Percentiles rank a stretch among this genome's conserved stretches.
These are phyloP conservation scores for Moniliophthora roreri DNA, from an alignment of 1,284 basidiomycete genomes.

Conservation along the genomic window DNA sequence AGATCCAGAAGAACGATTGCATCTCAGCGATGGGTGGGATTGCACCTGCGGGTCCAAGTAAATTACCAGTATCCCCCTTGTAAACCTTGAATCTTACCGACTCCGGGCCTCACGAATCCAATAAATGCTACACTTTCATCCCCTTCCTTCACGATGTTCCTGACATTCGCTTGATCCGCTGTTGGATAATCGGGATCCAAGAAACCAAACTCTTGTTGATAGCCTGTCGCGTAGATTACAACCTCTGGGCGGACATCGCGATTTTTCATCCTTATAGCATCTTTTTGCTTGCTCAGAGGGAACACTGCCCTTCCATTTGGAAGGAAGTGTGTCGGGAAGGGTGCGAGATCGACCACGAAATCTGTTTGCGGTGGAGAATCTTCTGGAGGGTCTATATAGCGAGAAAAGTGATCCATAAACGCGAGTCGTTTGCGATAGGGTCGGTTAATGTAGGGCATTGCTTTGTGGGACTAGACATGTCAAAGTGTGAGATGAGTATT, in stretches of 20 bases:
- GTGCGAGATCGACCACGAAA: conserved; percentile 58
- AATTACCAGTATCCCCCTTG: neutral
- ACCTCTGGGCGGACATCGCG: conserved; percentile 47
- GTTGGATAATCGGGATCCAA: conserved; percentile 49
- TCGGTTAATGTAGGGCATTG: conserved; percentile 63
- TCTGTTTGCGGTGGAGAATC: conserved; percentile 45
- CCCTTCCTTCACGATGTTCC: conserved; percentile 49
- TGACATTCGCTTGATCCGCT: conserved; percentile 49
- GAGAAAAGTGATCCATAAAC: conserved; percentile 46
- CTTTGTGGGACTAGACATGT: conserved; percentile 44
- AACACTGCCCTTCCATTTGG: conserved; percentile 50
- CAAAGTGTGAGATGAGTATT: conserved; percentile 6
- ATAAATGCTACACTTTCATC: conserved; percentile 59
- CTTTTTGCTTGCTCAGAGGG: conserved; percentile 41
- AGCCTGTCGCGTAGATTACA: conserved; percentile 55
- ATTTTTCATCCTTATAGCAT: conserved; percentile 42
- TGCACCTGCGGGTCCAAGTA: conserved; percentile 37
- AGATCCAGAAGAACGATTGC: conserved; percentile 64
- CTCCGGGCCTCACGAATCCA: conserved; percentile 64
- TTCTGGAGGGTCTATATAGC: conserved; percentile 58
- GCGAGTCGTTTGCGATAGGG: conserved; percentile 48
- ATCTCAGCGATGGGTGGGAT: conserved; percentile 71
- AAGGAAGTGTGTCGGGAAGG: conserved; percentile 54
- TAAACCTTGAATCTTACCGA: conserved; percentile 35
- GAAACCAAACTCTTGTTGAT: conserved; percentile 53